phyloP scores from a whole-genome alignment of 2,329 filamentous ascomycete genomes.

The Cladophialophora carrionii region DNA sequence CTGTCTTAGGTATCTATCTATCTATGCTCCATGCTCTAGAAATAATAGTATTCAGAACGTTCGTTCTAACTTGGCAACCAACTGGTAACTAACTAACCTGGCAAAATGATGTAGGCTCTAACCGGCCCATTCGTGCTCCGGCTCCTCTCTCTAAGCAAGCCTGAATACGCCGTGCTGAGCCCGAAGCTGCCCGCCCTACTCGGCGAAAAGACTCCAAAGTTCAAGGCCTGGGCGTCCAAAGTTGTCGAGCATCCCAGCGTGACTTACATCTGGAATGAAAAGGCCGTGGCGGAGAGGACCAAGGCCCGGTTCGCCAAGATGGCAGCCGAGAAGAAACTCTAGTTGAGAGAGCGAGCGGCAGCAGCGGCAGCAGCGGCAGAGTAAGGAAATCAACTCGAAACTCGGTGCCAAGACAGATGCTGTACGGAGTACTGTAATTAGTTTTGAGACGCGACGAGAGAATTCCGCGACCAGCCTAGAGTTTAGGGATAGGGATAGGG shows the following conservation, averaged over 20 bases:
- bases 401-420: too few relatives aligned
- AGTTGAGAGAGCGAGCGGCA: neutral
- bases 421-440: too few relatives aligned
- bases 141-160: slow-evolving; percentile 52
- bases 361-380: too few relatives aligned
- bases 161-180: slow-evolving; percentile 53
- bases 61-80: too few relatives aligned
- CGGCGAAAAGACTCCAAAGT: slow-evolving; percentile 59
- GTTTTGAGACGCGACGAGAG: too few relatives aligned
- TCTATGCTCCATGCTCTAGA: slow-evolving; percentile 13
- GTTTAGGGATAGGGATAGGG: too few relatives aligned
- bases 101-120: slow-evolving; percentile 58
- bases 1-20: neutral
- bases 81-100: too few relatives aligned
- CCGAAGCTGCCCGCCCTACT: slow-evolving; percentile 48
- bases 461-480: too few relatives aligned
- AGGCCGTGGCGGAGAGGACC: slow-evolving; percentile 14
- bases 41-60: too few relatives aligned
- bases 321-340: slow-evolving; percentile 19
- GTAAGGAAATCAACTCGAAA: too few relatives aligned
- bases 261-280: slow-evolving; percentile 59
- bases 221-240: slow-evolving; percentile 67
- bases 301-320: slow-evolving; percentile 16
- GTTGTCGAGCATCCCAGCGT: slow-evolving; percentile 68
- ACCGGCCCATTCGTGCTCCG: slow-evolving; percentile 70